A percentile compares a stretch with the other conserved stretches of the same genome.
Evolutionary conservation across 768 basidiomycete genomes (phyloP).

Genomic region (Leccinellum rugosiceps): DNA sequence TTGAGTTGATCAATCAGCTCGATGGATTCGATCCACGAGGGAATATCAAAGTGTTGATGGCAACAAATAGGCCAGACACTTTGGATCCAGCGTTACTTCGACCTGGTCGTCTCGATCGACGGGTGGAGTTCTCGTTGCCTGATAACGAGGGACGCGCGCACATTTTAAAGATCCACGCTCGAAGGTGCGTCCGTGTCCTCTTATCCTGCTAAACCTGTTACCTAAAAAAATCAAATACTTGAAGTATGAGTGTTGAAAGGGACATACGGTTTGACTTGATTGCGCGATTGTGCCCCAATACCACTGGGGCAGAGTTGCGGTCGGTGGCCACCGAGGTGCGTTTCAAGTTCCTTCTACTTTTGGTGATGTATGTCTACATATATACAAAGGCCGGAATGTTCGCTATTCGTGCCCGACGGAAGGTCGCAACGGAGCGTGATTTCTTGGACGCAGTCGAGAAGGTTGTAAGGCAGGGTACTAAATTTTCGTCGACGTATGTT

Average conservation of each 20-base stretch:
- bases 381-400: constrained; percentile 97
- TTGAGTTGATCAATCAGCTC: constrained; percentile 97
- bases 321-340: constrained; percentile 93
- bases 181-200: constrained; percentile 56
- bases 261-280: constrained; percentile 98
- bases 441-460: constrained; percentile 98
- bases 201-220: background rate
- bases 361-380: constrained; percentile 91
- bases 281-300: constrained; percentile 94
- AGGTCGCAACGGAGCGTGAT: constrained; percentile 96
- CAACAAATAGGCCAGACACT: constrained; percentile 98
- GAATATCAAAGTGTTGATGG: constrained; percentile 99
- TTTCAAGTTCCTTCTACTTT: constrained; percentile 17
- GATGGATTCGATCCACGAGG: constrained; percentile 98
- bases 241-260: constrained; percentile 94
- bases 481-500: constrained; percentile 93
- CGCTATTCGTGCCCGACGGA: constrained; percentile 93
- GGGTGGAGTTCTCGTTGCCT: constrained; percentile 95
- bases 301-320: constrained; percentile 96
- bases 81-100: constrained; percentile 95
- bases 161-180: constrained; percentile 93
- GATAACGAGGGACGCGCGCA: constrained; percentile 96
- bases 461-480: constrained; percentile 95
- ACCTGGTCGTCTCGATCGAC: constrained; percentile 92
- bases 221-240: background rate